These are phyloP conservation scores for Talaromyces pinophilus DNA, from an alignment of 2,329 filamentous ascomycete genomes.

Conservation along the genomic window DNA sequence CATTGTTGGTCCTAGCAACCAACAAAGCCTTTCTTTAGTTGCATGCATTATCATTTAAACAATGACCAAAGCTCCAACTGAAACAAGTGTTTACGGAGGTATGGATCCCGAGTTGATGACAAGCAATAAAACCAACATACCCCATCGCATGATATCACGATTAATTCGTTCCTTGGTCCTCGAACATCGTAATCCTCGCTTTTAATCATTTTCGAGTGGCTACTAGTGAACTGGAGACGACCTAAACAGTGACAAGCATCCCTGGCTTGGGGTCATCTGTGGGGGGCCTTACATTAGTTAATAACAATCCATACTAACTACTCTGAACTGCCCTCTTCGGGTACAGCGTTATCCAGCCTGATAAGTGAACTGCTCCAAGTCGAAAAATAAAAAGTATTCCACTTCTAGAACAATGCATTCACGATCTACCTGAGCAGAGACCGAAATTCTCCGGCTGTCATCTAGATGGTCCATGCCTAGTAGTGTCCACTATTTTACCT, in stretches of 20 bases:
- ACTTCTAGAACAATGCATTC: background rate
- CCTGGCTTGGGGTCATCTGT: constrained; percentile 7
- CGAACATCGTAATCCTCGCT: background rate
- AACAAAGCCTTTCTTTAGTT: background rate
- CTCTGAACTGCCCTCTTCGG: background rate
- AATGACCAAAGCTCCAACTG: background rate
- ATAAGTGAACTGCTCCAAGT: background rate
- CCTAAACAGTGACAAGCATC: background rate
- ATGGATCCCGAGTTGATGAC: background rate
- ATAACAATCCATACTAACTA: background rate
- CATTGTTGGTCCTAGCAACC: background rate
- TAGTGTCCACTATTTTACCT: background rate
- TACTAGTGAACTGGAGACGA: background rate
- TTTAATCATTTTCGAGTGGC: background rate
- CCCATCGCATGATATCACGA: background rate
- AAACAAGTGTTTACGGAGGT: background rate
- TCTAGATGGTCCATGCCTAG: background rate
- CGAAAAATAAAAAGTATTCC: too few species aligned
- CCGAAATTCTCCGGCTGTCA: background rate
- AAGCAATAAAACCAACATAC: background rate
- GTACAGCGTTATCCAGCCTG: background rate
- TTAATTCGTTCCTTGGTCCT: background rate
- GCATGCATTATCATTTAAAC: background rate
- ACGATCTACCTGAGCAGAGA: background rate
- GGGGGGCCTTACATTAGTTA: constrained; percentile 12